Evolutionary conservation across 257 asterid species (phyloP), one percentile per base, ranked within the genome.

Genomic region (Solanum megistacrolobum): DNA sequence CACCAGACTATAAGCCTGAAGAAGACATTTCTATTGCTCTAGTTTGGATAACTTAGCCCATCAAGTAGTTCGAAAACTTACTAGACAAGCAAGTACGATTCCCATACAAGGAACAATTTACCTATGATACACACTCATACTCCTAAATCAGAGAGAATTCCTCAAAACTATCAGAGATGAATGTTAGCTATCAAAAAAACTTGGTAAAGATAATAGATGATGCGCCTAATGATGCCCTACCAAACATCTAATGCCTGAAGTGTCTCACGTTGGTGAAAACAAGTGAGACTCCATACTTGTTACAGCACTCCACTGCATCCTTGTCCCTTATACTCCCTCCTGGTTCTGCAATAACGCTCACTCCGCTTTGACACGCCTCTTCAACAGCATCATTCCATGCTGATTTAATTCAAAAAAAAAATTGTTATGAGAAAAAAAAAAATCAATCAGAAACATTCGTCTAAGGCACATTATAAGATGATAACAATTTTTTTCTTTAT

Each of bases 321-420:
- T 78, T 89, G 32, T 96, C 99, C 91, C 98, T 93, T 66, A 94
- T 95, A 91, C 98, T 94, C 3, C 99, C 99, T 29, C 99, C 98
- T 1, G 99, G 99, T 88, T 96, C 99, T 7, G 98, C 97, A 85
- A 96, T 94, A 27, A 95, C 91, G 38, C 94, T 82, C 9, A 95
- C 78, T 69, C 98, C 99, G 71, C 96, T 94, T 89, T 94, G 90
- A 85, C 99, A 96, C 34, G 98, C 98, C 93, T 96, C 99, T 92
- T 96, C 99, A 72, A 96, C 99, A 21, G 99, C 96, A 89, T 96
- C 99, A 29, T 93, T 93, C 99, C 99, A 96, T 2, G 99, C 99
- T 96, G 93, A 92, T 60, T 65, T 31, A 88, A 68, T 76, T 76
- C 60, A 88, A 29, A 11, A 58, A 6, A 35, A 23, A 8, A 75